phyloP scores from a whole-genome alignment of 768 basidiomycete genomes.

The Porpolomopsis calyptriformis region DNA sequence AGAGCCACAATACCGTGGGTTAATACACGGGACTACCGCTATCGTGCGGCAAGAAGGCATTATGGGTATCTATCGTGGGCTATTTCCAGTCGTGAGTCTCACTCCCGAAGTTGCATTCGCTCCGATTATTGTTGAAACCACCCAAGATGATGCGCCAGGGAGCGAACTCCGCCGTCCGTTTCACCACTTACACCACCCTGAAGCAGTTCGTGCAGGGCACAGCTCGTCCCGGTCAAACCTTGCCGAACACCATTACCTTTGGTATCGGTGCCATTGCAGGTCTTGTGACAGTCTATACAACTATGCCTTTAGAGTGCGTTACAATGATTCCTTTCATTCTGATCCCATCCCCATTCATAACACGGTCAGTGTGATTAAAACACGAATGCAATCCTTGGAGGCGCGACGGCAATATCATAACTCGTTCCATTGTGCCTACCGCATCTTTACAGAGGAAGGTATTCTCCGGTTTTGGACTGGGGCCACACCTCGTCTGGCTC shows the following conservation, averaged over 20 bases:
- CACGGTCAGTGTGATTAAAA: slow-evolving; percentile 76
- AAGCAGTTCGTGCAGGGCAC: slow-evolving; percentile 89
- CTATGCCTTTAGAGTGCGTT: slow-evolving; percentile 73
- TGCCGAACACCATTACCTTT: slow-evolving; percentile 86
- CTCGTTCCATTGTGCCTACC: slow-evolving; percentile 90
- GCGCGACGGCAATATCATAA: slow-evolving; percentile 82
- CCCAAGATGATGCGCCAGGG: slow-evolving; percentile 97
- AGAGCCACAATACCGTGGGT: slow-evolving; percentile 75
- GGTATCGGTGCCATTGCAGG: slow-evolving; percentile 91
- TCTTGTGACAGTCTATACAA: slow-evolving; percentile 86
- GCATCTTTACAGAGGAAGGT: slow-evolving; percentile 92
- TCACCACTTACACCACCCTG: slow-evolving; percentile 88
- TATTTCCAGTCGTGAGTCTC: slow-evolving; percentile 80
- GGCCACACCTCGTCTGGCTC: slow-evolving; percentile 78
- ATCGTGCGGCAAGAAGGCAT: slow-evolving; percentile 85
- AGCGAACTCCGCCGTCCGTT: slow-evolving; percentile 92
- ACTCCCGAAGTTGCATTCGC: not conserved
- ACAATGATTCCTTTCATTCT: not conserved
- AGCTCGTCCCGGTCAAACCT: slow-evolving; percentile 67
- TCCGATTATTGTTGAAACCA: too few species aligned
- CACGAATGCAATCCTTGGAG: slow-evolving; percentile 90
- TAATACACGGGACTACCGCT: slow-evolving; percentile 70
- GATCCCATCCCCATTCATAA: not conserved
- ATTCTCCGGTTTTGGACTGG: slow-evolving; percentile 92
- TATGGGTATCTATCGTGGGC: slow-evolving; percentile 75